phyloP scores from a whole-genome alignment of 2,329 filamentous ascomycete genomes.

The Neofusicoccum sp. region DNA sequence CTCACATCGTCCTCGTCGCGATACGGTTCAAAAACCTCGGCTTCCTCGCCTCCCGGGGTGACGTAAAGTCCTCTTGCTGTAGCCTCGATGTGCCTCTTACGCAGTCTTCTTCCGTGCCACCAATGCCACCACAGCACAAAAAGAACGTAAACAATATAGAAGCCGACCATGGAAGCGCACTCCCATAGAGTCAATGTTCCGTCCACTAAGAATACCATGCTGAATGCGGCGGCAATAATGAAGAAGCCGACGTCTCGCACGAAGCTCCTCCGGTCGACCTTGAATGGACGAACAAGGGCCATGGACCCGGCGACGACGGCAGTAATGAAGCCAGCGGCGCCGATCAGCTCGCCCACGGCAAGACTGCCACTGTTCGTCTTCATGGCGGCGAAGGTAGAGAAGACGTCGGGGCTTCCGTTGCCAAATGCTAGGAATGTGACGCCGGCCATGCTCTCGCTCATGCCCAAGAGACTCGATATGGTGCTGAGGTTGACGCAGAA shows the following conservation, averaged over 20 bases:
- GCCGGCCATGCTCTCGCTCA: conserved; percentile 93
- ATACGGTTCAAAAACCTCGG: conserved; percentile 54
- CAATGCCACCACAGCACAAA: conserved; percentile 93
- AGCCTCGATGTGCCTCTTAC: conserved; percentile 63
- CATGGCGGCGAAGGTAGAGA: conserved; percentile 98
- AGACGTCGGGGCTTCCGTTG: conserved; percentile 96
- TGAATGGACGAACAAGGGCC: conserved; percentile 94
- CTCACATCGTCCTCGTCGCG: conserved; percentile 42
- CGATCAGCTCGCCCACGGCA: conserved; percentile 91
- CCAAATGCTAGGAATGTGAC: conserved; percentile 97
- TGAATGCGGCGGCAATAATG: conserved; percentile 79
- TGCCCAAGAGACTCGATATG: conserved; percentile 80
- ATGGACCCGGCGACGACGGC: conserved; percentile 95
- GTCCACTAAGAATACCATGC: conserved; percentile 82
- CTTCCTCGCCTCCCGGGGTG: conserved; percentile 57
- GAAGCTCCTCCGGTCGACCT: conserved; percentile 85
- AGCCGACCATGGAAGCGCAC: conserved; percentile 82
- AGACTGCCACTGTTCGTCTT: conserved; percentile 94
- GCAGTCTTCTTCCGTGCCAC: conserved; percentile 66
- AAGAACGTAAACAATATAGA: conserved; percentile 85
- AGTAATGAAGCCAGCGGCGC: conserved; percentile 93
- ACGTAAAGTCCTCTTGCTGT: conserved; percentile 74
- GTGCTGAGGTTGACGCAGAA: conserved; percentile 96
- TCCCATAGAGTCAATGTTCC: conserved; percentile 85
- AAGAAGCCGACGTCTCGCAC: conserved; percentile 92